Conservation (phyloP, 805 yeast genomes). For the Phaffomyces thermotolerans region DNA sequence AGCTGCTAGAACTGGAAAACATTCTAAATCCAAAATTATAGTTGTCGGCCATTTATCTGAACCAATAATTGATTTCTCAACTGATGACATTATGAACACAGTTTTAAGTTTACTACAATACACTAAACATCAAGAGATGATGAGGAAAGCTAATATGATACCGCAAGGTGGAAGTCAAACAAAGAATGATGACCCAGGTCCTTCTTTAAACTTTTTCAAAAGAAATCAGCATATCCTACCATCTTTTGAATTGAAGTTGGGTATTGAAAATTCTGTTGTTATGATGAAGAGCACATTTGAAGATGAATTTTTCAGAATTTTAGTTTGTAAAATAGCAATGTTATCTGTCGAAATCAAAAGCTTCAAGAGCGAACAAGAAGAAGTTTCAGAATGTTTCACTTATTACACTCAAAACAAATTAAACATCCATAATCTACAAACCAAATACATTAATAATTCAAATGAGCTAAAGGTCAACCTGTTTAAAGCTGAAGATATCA, state of each 20-base stretch:
- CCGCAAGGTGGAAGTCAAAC: not conserved
- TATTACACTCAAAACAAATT: conserved; percentile 10
- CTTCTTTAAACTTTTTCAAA: conserved; percentile 6
- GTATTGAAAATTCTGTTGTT: conserved; percentile 33
- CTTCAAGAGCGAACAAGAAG: conserved; percentile 6
- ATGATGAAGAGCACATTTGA: conserved; percentile 26
- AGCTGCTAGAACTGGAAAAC: conserved; percentile 16
- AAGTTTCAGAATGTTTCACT: conserved; percentile 14
- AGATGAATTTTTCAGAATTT: conserved; percentile 24
- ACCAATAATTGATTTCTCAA: conserved; percentile 37
- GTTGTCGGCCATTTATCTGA: conserved; percentile 36
- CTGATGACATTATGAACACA: conserved; percentile 31
- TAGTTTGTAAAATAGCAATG: conserved; percentile 24
- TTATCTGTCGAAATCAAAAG: conserved; percentile 14
- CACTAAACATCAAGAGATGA: conserved; percentile 8
- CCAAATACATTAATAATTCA: conserved; percentile 14
- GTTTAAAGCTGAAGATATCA: conserved; percentile 11
- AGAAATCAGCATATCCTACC: conserved; percentile 26
- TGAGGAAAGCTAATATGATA: conserved; percentile 1
- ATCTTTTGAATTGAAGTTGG: conserved; percentile 27
- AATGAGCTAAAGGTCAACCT: conserved; percentile 5
- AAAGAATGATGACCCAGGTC: not conserved
- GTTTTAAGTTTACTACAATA: conserved; percentile 20
- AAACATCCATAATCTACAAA: conserved; percentile 10
- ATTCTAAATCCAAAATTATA: conserved; percentile 27